Evolutionary conservation across 2,329 filamentous ascomycete species (phyloP).

Genomic region (Talaromyces sp.): DNA sequence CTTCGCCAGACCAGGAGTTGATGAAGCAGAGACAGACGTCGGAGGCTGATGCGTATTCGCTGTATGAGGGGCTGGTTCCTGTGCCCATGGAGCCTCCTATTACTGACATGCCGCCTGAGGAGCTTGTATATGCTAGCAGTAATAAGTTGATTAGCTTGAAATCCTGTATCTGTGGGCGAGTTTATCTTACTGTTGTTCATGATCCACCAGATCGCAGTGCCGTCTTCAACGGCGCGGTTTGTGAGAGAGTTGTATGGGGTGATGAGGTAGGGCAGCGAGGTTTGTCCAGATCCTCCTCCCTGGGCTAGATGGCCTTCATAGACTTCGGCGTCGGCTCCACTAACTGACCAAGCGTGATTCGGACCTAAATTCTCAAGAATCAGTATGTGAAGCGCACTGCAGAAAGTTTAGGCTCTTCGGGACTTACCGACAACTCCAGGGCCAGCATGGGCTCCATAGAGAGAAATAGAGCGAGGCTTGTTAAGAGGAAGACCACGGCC

Average conservation of each 20-base stretch:
- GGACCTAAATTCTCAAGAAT: conserved; percentile 20
- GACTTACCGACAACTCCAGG: conserved; percentile 34
- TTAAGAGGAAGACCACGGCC: conserved; percentile 50
- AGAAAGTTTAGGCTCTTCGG: not conserved
- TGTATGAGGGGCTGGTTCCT: conserved; percentile 7
- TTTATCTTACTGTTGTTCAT: conserved; percentile 16
- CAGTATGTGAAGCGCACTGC: not conserved
- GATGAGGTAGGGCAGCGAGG: conserved; percentile 20
- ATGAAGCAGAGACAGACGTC: conserved; percentile 74
- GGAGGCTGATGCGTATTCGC: conserved; percentile 28
- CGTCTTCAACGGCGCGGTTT: conserved; percentile 15
- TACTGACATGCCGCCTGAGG: conserved; percentile 11
- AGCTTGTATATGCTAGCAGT: not conserved
- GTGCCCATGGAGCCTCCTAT: conserved; percentile 12
- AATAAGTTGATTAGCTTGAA: not conserved
- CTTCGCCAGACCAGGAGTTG: conserved; percentile 78
- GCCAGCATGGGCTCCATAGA: conserved; percentile 55
- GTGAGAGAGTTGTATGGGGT: conserved; percentile 17
- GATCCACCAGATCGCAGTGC: conserved; percentile 24
- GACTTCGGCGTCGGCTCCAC: conserved; percentile 10
- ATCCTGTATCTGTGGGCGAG: not conserved
- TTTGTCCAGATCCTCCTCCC: conserved; percentile 18
- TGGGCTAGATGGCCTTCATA: conserved; percentile 19
- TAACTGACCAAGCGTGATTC: conserved; percentile 30
- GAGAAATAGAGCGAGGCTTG: conserved; percentile 47